Evolutionary conservation across 345 rosid species (phyloP), one percentile per base, ranked within the genome.

Genomic region (Pugionium cornutum): DNA sequence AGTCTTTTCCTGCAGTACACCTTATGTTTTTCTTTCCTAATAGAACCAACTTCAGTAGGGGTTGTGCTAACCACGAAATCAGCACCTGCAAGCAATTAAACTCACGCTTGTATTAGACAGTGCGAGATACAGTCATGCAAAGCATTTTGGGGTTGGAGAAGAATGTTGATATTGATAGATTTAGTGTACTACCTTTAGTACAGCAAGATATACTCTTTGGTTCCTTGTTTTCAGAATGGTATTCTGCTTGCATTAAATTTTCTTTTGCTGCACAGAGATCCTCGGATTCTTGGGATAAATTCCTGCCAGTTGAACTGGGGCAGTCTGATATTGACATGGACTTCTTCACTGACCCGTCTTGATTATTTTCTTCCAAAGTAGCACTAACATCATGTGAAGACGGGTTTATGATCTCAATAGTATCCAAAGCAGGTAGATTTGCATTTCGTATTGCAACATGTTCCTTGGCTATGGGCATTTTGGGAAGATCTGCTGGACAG

Each of bases 1-100:
- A 79, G 70, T 53, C 73, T 80, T 58, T 73, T 88, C 71, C 89
- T 79, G 54, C 62, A 58, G 60, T 88, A 88, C 36, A 86, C 84
- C 69, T 61, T 83, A 62, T 62, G 66, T 18, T 62, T 74, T 66
- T 55, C 62, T 75, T 75, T 56, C 34, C 47, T 56, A 42, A 39
- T 37, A 34, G 79, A 71, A 42, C 40, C 51, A 45, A 53, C 56
- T 58, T 67, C 66, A 56, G 52, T 47, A 48, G 72, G 50, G 57
- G 52, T 47, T 47, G 53, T 47, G 40, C 33, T 45, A 46, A 37
- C 46, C 42, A 25, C 32, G 7, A 39, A 35, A 66, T 27, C 51
- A 11, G 26, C 53, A 67, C 77, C 77, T 73, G 77, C 53, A 53
- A 53, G 44, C 25, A 73, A 9, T 40, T 53, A 41, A 2, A 67